Evolutionary conservation across 768 basidiomycete species (phyloP).

Genomic region (Trichaptum fuscoviolaceum): DNA sequence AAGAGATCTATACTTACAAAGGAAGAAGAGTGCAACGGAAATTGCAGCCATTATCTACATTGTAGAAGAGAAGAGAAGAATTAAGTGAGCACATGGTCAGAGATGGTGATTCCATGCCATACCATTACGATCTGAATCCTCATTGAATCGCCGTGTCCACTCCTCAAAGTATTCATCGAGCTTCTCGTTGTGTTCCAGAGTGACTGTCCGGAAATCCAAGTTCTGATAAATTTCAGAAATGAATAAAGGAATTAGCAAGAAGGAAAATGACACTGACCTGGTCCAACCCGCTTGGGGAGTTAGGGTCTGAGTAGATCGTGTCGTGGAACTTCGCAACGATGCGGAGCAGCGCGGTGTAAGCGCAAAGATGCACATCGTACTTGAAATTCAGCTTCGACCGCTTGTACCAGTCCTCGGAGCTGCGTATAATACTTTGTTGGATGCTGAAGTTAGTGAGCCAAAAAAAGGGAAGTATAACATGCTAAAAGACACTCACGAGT

Average conservation of each 20-base stretch:
- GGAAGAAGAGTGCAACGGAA: conserved; percentile 67
- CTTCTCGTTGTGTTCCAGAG: conserved; percentile 51
- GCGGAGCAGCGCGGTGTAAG: conserved; percentile 62
- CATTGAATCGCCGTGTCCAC: conserved; percentile 54
- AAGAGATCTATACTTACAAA: conserved; percentile 47
- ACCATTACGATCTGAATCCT: conserved; percentile 59
- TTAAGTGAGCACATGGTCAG: not conserved
- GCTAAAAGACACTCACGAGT: conserved; percentile 44
- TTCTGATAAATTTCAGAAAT: conserved; percentile 30
- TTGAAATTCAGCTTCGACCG: conserved; percentile 58
- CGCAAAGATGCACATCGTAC: conserved; percentile 76
- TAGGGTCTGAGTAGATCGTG: conserved; percentile 67
- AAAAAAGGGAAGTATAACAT: conserved; percentile 18
- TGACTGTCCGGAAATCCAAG: conserved; percentile 64
- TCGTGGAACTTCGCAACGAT: conserved; percentile 74
- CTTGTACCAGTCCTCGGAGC: conserved; percentile 72
- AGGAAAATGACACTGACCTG: conserved; percentile 36
- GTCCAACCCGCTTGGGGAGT: conserved; percentile 62
- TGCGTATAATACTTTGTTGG: conserved; percentile 52
- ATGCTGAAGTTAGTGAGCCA: conserved; percentile 5
- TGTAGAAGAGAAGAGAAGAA: not conserved
- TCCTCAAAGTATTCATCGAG: conserved; percentile 59
- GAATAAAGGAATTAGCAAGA: not conserved
- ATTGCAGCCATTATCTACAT: conserved; percentile 47
- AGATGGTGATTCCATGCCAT: conserved; percentile 7